Evolutionary conservation across 345 rosid genomes (phyloP), one percentile per base, ranked within the genome.

Genomic region (Trapa bicornis): DNA sequence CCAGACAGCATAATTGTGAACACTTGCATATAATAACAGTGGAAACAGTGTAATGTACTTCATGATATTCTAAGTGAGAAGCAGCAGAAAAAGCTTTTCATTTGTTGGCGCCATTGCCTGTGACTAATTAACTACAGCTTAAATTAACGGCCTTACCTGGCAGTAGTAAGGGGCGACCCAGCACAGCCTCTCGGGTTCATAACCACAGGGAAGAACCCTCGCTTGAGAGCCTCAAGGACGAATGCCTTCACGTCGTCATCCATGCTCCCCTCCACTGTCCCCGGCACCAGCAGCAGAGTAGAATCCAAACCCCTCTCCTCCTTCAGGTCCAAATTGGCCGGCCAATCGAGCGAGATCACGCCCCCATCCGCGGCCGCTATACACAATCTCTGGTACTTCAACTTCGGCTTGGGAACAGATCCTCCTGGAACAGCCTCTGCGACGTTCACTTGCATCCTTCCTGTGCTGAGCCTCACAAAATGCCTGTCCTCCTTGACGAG

Each of bases 161-260:
- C 81, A 14, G 92, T 84, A 67, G 97, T 93, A 65, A 93, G 84
- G 0, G 98, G 98, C 0, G 98, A 93, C 56, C 87, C 87, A 67
- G 97, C 97, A 58, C 97, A 93, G n/a, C 98, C 98, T 81, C 98
- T 90, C 47, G 98, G 98, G 42, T 93, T 93, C 90, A 93, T 81
- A 42, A 93, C 96, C 67, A 93, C 81, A 29, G 98, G 97, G 65
- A 93, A 93, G 61, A 82, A 60, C 6, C 98, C 98, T 2, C 80
- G 80, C 66, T 64, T 69, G 42, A 87, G 82, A 32, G 96, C 86
- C 47, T 83, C 88, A 64, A 78, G 67, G 29, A 86, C 96, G 74
- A 87, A 90, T 35, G 76, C 74, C 70, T 81, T 77, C 43, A 90
- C 84, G 47, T 64, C 78, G 56, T 70, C 64, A 61, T 81, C 86